These are phyloP conservation scores for Chondrostereum purpureum DNA, from an alignment of 1,284 basidiomycete genomes.

Conservation along the genomic window DNA sequence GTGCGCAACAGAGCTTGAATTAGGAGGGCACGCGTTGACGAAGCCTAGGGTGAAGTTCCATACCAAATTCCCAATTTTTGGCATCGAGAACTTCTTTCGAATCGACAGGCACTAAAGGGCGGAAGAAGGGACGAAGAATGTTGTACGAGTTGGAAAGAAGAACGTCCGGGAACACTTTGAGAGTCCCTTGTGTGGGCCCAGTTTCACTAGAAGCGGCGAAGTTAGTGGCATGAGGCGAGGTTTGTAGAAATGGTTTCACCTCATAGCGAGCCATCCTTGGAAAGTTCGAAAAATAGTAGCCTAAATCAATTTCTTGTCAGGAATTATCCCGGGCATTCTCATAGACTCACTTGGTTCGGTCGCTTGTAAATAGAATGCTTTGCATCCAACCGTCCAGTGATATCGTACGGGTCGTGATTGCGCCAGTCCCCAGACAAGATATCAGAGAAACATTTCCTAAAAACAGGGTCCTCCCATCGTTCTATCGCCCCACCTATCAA, in stretches of 20 bases:
- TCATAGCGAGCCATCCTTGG: constrained; percentile 64
- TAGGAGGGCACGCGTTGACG: background rate
- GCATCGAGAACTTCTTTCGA: constrained; percentile 43
- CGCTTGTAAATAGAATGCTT: constrained; percentile 53
- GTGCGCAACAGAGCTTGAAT: background rate
- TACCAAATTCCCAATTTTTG: constrained; percentile 71
- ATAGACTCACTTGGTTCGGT: constrained; percentile 14
- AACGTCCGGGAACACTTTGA: constrained; percentile 66
- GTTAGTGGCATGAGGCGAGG: background rate
- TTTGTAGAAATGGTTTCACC: constrained; percentile 30
- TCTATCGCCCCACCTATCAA: constrained; percentile 73
- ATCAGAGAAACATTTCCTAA: constrained; percentile 48
- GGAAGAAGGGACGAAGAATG: constrained; percentile 83
- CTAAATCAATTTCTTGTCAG: no score
- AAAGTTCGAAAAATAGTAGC: constrained; percentile 26
- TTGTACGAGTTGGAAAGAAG: constrained; percentile 72
- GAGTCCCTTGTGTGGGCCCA: constrained; percentile 64
- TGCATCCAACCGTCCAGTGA: constrained; percentile 41
- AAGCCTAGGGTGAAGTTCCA: constrained; percentile 5
- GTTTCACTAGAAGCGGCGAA: constrained; percentile 42
- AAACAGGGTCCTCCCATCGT: constrained; percentile 70
- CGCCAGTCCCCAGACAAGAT: constrained; percentile 62
- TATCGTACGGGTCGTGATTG: constrained; percentile 54
- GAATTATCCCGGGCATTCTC: no score
- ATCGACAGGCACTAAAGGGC: constrained; percentile 32